These are phyloP conservation scores for Fusarium cicatricum DNA, from an alignment of 2,329 filamentous ascomycete species.

Conservation along the genomic window DNA sequence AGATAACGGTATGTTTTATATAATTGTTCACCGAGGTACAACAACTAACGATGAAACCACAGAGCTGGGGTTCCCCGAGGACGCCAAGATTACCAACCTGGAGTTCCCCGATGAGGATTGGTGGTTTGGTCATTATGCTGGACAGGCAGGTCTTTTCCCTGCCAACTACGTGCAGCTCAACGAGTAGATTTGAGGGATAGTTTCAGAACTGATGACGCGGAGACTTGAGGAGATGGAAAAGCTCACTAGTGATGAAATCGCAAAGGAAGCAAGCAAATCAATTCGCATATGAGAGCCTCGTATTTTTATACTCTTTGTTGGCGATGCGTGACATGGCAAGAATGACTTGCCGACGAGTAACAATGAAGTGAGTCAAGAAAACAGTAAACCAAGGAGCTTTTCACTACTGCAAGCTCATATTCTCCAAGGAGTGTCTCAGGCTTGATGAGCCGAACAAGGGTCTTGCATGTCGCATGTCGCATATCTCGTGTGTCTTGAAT, in stretches of 20 bases:
- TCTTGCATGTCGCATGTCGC: slow-evolving; percentile 3
- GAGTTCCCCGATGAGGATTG: slow-evolving; percentile 99
- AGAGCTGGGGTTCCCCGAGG: slow-evolving; percentile 86
- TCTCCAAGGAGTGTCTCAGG: background rate
- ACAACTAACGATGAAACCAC: slow-evolving; percentile 38
- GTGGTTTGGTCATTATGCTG: slow-evolving; percentile 92
- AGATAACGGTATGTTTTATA: slow-evolving; percentile 73
- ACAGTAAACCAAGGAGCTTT: background rate
- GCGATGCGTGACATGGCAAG: background rate
- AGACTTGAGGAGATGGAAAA: slow-evolving; percentile 19
- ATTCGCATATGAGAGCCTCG: slow-evolving; percentile 17
- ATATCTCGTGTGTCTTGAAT: slow-evolving; percentile 2
- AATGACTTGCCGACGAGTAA: too few species aligned
- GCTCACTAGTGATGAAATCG: slow-evolving; percentile 22
- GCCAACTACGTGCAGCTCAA: slow-evolving; percentile 74
- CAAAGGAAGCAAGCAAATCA: slow-evolving; percentile 38
- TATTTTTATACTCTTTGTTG: background rate
- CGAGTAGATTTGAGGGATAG: slow-evolving; percentile 19
- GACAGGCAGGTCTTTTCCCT: slow-evolving; percentile 84
- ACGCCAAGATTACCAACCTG: slow-evolving; percentile 80
- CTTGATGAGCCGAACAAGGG: background rate
- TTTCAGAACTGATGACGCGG: slow-evolving; percentile 3
- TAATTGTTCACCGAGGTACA: background rate
- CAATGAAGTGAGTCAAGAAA: too few species aligned
- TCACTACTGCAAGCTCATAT: background rate